A percentile compares a stretch with the other conserved stretches of the same genome.
Evolutionary conservation across 139 green algal genomes (phyloP).

Genomic region (Chlorella sp.): DNA sequence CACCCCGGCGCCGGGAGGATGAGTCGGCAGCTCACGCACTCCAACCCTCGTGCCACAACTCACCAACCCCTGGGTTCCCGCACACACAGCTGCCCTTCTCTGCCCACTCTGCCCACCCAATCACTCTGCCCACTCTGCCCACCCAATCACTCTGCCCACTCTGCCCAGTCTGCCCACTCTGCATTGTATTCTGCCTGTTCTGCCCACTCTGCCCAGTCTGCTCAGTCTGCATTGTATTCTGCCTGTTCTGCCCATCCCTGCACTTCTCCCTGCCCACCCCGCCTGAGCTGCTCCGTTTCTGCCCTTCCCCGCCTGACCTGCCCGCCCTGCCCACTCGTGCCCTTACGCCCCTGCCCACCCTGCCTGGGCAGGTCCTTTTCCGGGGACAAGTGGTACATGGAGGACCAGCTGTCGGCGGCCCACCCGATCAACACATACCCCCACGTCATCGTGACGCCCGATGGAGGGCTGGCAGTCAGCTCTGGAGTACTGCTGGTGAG

Average conservation of each 20-base stretch:
- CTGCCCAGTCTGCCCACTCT: background rate
- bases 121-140: too few relatives aligned
- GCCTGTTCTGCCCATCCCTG: too few relatives aligned
- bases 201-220: too few relatives aligned
- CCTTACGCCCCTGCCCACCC: background rate
- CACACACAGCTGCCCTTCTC: background rate
- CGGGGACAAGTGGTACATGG: background rate
- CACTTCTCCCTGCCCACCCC: too few relatives aligned
- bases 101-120: background rate
- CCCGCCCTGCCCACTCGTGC: too few relatives aligned
- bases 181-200: too few relatives aligned
- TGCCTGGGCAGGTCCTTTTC: background rate
- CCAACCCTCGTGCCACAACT: background rate
- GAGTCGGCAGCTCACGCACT: too few relatives aligned
- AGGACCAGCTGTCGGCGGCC: background rate
- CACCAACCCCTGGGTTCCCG: background rate
- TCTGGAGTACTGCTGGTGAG: background rate
- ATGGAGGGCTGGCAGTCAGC: background rate
- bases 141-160: too few relatives aligned
- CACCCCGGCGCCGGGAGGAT: too few relatives aligned
- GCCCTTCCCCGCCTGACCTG: too few relatives aligned
- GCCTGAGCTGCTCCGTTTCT: background rate
- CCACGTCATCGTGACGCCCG: background rate
- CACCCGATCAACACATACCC: slow-evolving; percentile 17
- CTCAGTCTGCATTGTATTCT: too few relatives aligned